Evolutionary conservation across 805 yeast species (phyloP), one percentile per base, ranked within the genome.

Genomic region (Candida succiphila): DNA sequence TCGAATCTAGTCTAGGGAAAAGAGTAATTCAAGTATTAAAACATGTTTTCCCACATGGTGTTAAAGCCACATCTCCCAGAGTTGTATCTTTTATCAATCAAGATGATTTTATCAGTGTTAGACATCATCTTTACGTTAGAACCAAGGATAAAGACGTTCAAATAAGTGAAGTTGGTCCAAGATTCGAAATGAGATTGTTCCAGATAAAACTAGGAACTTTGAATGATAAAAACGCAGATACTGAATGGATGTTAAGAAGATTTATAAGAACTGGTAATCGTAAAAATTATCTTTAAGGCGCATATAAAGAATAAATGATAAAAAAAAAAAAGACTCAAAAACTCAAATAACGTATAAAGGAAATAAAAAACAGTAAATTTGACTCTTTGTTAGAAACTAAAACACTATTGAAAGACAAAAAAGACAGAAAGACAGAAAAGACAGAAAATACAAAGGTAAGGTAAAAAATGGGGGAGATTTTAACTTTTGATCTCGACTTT

Each of bases 21-120:
- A 69, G 98, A 39, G 88, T 86, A 1, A 88, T 63, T 18, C 77
- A 78, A 25, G 69, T 87, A 15, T 63, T 92, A 45, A 84, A 89
- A 56, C 94, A 92, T 57, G 56, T 89, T 47, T 92, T 88, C 61
- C 96, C 98, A 7, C 94, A 96, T 0, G 97, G 97, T n/a, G 94
- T 81, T 5, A 92, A 89, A 60, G 75, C 76, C 43, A 95, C 86
- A 50, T 70, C 85, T 25, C 76, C 94, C 7, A 65, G 99, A 45
- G 96, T 92, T n/a, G 79, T 92, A 32, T 82, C 96, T 2, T 92
- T 92, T 61, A 76, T 83, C 28, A 92, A 92, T 54, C 71, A 75
- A 35, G 95, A 86, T 31, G 99, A 92, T 60, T 92, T 76, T 51
- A 89, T 92, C 39, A 75, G 87, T 40, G 96, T 92, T 5, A 73